A percentile compares a stretch with the other conserved stretches of the same genome.
These are phyloP conservation scores for Alloteropsis angusta DNA, from an alignment of 202 grass and related monocot genomes.

Conservation along the genomic window DNA sequence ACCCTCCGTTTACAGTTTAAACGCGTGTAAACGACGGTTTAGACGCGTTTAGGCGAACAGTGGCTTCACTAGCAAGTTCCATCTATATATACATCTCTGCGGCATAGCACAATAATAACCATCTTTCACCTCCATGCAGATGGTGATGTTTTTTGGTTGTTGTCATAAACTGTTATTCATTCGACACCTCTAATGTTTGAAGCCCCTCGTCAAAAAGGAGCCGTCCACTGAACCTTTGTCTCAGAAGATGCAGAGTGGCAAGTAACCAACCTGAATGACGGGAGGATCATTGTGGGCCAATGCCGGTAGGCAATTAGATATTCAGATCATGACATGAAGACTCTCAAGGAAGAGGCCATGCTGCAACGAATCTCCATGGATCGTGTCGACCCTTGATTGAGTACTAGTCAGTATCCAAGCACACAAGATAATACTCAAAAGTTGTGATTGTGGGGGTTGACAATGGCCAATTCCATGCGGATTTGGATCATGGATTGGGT, in stretches of 20 bases:
- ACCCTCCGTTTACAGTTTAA: too few relatives aligned
- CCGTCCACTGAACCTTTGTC: not conserved
- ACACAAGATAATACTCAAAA: not conserved
- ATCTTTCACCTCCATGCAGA: slow-evolving; percentile 24
- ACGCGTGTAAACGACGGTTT: too few relatives aligned
- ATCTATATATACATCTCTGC: not conserved
- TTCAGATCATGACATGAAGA: slow-evolving; percentile 36
- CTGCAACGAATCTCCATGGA: slow-evolving; percentile 29
- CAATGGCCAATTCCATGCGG: not conserved
- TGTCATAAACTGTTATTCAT: slow-evolving; percentile 4
- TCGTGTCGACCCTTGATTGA: slow-evolving; percentile 20
- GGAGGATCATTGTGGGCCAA: slow-evolving; percentile 42
- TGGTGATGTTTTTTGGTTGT: slow-evolving; percentile 8
- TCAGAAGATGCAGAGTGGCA: not conserved
- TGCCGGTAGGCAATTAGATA: slow-evolving; percentile 28
- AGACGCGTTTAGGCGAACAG: too few relatives aligned
- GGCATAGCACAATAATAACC: not conserved
- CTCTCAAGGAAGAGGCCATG: slow-evolving; percentile 16
- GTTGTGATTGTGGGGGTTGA: slow-evolving; percentile 15
- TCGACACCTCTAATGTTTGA: slow-evolving; percentile 16
- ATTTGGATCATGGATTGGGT: not conserved
- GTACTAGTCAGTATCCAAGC: slow-evolving; percentile 7
- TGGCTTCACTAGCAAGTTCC: not conserved
- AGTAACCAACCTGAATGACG: slow-evolving; percentile 14
- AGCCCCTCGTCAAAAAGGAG: slow-evolving; percentile 10